Conservation (phyloP, 768 basidiomycete species). For the Pisolithus marmoratus region DNA sequence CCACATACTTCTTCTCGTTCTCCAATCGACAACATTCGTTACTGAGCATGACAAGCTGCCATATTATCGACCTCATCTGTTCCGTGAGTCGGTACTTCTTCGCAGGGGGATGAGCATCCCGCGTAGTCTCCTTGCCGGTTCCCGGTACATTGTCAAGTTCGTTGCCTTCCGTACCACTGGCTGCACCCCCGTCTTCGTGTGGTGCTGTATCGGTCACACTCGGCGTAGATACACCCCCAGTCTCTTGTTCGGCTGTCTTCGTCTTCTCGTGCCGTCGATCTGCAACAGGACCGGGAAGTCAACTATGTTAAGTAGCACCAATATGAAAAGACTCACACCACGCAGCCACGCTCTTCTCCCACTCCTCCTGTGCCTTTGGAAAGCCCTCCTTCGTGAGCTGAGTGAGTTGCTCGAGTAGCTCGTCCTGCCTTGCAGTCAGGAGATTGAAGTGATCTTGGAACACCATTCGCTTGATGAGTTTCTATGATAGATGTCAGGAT, state of each 20-base stretch:
- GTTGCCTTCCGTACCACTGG: constrained; percentile 19
- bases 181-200: constrained; percentile 28
- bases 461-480: constrained; percentile 89
- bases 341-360: constrained; percentile 58
- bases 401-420: constrained; percentile 57
- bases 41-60: constrained; percentile 75
- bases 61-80: constrained; percentile 70
- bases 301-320: background rate
- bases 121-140: constrained; percentile 25
- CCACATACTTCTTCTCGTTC: constrained; percentile 55
- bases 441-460: constrained; percentile 67
- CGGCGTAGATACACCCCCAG: constrained; percentile 28
- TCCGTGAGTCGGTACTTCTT: constrained; percentile 81
- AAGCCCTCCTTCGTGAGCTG: constrained; percentile 61
- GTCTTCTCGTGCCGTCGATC: constrained; percentile 56
- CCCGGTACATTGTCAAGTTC: constrained; percentile 13
- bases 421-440: constrained; percentile 62
- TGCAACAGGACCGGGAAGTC: constrained; percentile 10
- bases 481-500: constrained; percentile 40
- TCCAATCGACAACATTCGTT: constrained; percentile 72
- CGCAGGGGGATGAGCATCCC: constrained; percentile 54
- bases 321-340: constrained; percentile 50
- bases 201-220: constrained; percentile 15
- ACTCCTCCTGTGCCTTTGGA: constrained; percentile 66
- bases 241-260: constrained; percentile 28